Base-by-base conservation (phyloP, 768 basidiomycete species). In the Hericium coralloides region DNA sequence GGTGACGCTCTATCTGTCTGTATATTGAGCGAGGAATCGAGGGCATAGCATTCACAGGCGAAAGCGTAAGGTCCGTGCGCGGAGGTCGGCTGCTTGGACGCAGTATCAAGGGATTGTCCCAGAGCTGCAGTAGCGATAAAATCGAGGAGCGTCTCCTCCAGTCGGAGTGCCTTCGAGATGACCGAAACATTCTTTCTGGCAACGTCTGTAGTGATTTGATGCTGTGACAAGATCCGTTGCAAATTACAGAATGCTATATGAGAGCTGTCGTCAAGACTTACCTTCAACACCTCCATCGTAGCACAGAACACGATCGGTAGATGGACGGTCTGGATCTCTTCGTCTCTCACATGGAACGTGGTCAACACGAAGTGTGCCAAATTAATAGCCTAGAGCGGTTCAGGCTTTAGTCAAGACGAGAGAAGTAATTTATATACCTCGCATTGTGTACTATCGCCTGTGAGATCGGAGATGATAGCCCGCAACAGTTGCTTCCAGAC, bases 321-420 rank as follows among this genome's bases (percentile, higher is more conserved):
- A 69, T 95, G 92, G 26, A 93, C 75, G 3, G 74, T 79, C 64
- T 81, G 83, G 23, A 90, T 81, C 66, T 97, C 95, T 59, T 98
- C 93, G 62, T 98, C 95, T 64, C 92, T 89, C 1, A 76, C 67
- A 12, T 84, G 79, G 65, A 97, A 88, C 2, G 83, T 80, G 25
- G 74, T 74, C 7, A 98, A 72, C 48, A 95, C 74, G 70, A 94
- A 97, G 8, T 75, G 68, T 0, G 85, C 74, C 67, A 98, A 79
- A 12, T 74, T 72, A 41, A 90, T 76, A 9, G 82, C 81, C 89
- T 93, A 55, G 31, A 31, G 15, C 36, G 31, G 61, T 31, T 61
- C 22, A 49, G 52, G 56, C 26, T 23, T 58, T 36, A 55, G 55
- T 55, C 12, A 31, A n/a, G 23, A 15, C 20, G 9, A n/a, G 26